These are phyloP conservation scores for Pleurotus ostreatus DNA, from an alignment of 768 basidiomycete genomes.

Conservation along the genomic window DNA sequence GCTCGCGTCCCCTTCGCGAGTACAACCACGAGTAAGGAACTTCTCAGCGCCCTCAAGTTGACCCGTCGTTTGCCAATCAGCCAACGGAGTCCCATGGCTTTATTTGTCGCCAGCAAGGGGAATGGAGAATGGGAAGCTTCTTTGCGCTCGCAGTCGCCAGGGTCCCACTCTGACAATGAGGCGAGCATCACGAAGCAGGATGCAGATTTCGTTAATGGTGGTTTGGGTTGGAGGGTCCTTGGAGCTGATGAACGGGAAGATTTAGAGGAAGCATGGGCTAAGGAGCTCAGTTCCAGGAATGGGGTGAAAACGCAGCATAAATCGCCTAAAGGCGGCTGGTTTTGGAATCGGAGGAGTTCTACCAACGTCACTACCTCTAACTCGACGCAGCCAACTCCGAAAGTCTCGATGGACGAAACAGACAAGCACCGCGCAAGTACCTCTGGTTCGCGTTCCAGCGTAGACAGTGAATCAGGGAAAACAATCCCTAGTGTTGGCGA, in stretches of 20 bases:
- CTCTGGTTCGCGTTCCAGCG: constrained; percentile 21
- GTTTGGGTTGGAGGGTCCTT: constrained; percentile 55
- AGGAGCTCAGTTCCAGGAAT: constrained; percentile 2
- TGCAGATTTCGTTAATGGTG: constrained; percentile 35
- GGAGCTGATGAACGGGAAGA: constrained; percentile 46
- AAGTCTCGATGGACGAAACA: neutral
- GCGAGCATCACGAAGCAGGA: neutral
- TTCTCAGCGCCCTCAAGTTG: constrained; percentile 57
- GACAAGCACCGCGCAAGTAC: neutral
- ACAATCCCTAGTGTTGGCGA: neutral
- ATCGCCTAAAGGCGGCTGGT: constrained; percentile 38
- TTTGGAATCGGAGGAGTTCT: constrained; percentile 49
- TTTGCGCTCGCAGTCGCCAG: constrained; percentile 43
- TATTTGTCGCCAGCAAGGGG: constrained; percentile 66
- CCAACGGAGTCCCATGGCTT: constrained; percentile 62
- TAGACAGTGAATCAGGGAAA: constrained; percentile 20
- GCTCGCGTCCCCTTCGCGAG: constrained; percentile 45
- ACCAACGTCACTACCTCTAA: constrained; percentile 12
- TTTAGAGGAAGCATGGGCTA: constrained; percentile 11
- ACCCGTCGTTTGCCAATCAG: constrained; percentile 57
- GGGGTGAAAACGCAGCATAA: neutral
- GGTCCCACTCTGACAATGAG: neutral
- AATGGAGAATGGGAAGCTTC: constrained; percentile 74
- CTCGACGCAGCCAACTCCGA: neutral
- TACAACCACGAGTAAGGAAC: constrained; percentile 54